Conservation (phyloP, 129 eudicot species). For the Flaveria bidentis region DNA sequence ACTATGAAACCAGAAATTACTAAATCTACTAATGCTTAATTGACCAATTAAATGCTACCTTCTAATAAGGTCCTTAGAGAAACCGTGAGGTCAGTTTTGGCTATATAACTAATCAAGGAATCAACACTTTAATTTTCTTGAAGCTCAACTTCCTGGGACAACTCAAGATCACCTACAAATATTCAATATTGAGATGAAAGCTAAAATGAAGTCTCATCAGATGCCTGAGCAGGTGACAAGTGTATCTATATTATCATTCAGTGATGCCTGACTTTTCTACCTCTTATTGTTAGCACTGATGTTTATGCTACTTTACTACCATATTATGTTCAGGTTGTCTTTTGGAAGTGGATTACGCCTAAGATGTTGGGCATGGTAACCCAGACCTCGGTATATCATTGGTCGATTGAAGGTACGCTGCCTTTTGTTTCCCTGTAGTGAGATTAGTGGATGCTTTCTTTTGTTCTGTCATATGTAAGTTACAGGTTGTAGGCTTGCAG, state of each 20-base stretch:
- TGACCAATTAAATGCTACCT: conserved; percentile 15
- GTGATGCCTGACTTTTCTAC: conserved; percentile 15
- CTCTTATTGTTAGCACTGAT: background rate
- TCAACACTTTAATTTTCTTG: conserved; percentile 28
- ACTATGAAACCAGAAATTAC: conserved; percentile 17
- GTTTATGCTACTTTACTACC: background rate
- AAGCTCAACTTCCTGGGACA: conserved; percentile 97
- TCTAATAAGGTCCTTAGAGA: conserved; percentile 1
- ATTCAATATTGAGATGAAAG: conserved; percentile 90
- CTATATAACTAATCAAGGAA: conserved; percentile 18
- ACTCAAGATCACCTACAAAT: conserved; percentile 97
- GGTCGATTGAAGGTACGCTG: conserved; percentile 89
- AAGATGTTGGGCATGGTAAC: conserved; percentile 97
- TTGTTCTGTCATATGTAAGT: conserved; percentile 18
- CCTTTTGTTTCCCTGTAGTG: conserved; percentile 4
- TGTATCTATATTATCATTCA: conserved; percentile 10
- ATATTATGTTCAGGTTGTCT: conserved; percentile 65
- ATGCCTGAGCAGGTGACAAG: conserved; percentile 95
- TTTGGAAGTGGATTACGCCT: conserved; percentile 99
- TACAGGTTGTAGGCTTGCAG: background rate
- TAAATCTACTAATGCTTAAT: background rate
- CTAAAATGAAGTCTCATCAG: conserved; percentile 93
- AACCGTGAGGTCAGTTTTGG: conserved; percentile 19
- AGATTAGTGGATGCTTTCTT: conserved; percentile 11
- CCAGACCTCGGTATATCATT: conserved; percentile 89